Evolutionary conservation across 257 asterid species (phyloP).

Genomic region (Solanum lycopersicoides): DNA sequence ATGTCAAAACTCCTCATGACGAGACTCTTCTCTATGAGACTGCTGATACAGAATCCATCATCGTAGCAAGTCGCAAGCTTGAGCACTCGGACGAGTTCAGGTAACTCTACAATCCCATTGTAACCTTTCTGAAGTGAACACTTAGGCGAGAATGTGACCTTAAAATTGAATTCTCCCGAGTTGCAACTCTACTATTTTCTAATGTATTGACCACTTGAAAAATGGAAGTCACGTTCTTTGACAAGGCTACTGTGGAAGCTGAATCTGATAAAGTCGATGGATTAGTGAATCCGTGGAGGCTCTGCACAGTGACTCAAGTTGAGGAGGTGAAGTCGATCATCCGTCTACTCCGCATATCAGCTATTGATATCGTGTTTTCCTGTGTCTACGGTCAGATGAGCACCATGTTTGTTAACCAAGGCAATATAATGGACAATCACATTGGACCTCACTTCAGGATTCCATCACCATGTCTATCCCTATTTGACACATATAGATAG

Average conservation of each 20-base stretch:
- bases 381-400: slow-evolving; percentile 76
- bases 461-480: slow-evolving; percentile 72
- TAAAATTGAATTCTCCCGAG: no score
- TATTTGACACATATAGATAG: slow-evolving; percentile 75
- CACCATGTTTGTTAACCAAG: slow-evolving; percentile 89
- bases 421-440: slow-evolving; percentile 60
- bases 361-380: slow-evolving; percentile 63
- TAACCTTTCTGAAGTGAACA: background rate
- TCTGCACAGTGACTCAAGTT: slow-evolving; percentile 78
- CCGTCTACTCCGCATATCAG: slow-evolving; percentile 70
- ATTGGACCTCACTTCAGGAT: slow-evolving; percentile 65
- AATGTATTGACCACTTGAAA: background rate
- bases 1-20: slow-evolving; percentile 39
- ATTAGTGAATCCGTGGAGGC: slow-evolving; percentile 42
- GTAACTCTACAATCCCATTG: slow-evolving; percentile 12
- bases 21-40: slow-evolving; percentile 56
- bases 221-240: slow-evolving; percentile 44
- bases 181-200: background rate
- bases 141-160: background rate
- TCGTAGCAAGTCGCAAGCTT: slow-evolving; percentile 70
- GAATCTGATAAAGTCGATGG: slow-evolving; percentile 22
- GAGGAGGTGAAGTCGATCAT: slow-evolving; percentile 71
- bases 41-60: slow-evolving; percentile 36
- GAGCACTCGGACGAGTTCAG: slow-evolving; percentile 60
- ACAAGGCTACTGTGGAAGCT: slow-evolving; percentile 71